These are phyloP conservation scores for Oryza rufipogon DNA, from an alignment of 176 grass and related monocot genomes.

Conservation along the genomic window DNA sequence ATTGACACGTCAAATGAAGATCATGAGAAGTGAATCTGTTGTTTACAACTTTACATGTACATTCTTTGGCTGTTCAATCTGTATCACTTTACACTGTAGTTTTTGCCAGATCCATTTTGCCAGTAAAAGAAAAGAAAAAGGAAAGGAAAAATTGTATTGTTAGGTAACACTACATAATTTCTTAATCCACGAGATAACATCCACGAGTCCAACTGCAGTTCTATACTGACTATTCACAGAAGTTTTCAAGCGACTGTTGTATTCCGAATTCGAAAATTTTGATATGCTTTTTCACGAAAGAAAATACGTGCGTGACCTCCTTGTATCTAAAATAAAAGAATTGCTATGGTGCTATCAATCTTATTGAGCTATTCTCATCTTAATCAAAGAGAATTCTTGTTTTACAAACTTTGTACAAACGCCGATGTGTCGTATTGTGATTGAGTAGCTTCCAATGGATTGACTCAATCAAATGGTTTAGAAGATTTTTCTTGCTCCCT, in stretches of 20 bases:
- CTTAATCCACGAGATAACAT: not conserved
- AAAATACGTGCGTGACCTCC: not conserved
- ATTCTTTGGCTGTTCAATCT: constrained; percentile 52
- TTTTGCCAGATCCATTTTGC: constrained; percentile 21
- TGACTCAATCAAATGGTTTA: no score
- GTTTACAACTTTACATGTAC: constrained; percentile 52
- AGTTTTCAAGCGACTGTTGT: not conserved
- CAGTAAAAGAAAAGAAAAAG: constrained; percentile 37
- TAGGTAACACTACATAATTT: not conserved
- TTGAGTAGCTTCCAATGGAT: no score
- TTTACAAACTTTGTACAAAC: no score
- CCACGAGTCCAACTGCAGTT: not conserved
- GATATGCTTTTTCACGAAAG: not conserved
- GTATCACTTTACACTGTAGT: constrained; percentile 42
- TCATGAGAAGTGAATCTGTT: constrained; percentile 63
- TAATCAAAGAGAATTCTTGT: no score
- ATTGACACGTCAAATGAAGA: constrained; percentile 76
- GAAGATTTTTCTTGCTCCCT: no score
- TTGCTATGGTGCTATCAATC: no score
- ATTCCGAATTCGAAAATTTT: not conserved
- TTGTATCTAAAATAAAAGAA: no score
- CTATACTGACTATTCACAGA: not conserved
- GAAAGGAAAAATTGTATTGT: not conserved
- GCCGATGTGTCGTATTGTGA: no score
- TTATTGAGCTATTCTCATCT: no score